Evolutionary conservation across 2,329 filamentous ascomycete species (phyloP), one percentile per base, ranked within the genome.

Genomic region (Metarhizium humberi): DNA sequence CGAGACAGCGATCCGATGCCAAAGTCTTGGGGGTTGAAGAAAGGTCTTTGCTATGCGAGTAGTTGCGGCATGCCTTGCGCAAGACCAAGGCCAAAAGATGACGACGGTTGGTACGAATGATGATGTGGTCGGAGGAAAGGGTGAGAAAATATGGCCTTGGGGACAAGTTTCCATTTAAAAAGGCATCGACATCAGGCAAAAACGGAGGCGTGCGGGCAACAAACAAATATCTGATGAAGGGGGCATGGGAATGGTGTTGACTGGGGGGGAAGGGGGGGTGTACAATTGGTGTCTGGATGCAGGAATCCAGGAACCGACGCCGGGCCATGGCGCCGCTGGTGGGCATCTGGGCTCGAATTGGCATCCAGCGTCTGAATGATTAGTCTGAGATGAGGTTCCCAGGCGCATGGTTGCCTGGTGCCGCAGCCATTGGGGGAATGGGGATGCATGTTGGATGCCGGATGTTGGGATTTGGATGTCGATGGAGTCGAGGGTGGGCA

Each of bases 401-500:
- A 40, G 47, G 34, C 54, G 62, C 60, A 61, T 63, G 65, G 67
- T 66, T 69, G 67, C 65, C 67, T 69, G 60, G 63, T 60, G 62
- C 57, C 59, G 58, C 57, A 55, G 54, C 56, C 55, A 51, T 56
- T 59, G 60, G 30, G 45, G 42, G 10, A 18, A 16, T 20, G 8
- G 10, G 16, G 5, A 20, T 18, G 6, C 42, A 45, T 45, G 16
- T 56, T 56, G 54, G 46, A 56, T 60, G 59, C 58, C 13, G 38
- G 38, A 16, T 14, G 13, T 14, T 16, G 38, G 38, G 38, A 34
- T 34, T 34, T 34, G 32, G 32, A 34, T 34, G 32, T 34, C 6
- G 32, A 25, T 25, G 25, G 25, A 25, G 25, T 25, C 25, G 25
- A 25, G 3, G 25, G 25, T 25, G 25, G 25, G 25, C 25, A 25